Base-by-base conservation (phyloP, 2,329 filamentous ascomycete genomes). In the Trichoderma oligosporum region DNA sequence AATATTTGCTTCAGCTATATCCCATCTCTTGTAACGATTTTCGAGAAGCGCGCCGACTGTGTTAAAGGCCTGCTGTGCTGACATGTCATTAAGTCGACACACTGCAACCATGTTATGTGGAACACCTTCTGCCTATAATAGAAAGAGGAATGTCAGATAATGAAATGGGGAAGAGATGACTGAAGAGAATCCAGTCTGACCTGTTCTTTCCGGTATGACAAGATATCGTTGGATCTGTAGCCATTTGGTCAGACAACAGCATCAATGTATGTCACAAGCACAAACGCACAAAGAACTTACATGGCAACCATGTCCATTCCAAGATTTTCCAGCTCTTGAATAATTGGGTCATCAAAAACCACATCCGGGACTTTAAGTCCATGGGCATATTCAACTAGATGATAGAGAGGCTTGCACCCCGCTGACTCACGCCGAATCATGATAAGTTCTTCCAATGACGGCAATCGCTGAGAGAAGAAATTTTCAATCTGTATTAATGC, bases 231-330 rank as follows among this genome's bases (percentile, higher is more conserved):
- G 7, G 63, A 55, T 22, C 63, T 65, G 7, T 5, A 27, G 42
- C n/a, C 4, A 36, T 41, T 9, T 14, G 16, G 31, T 58, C 11
- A 53, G 48, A 31, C 8, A 29, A 16, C 14, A 36, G 51, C 24
- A 9, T 4, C 12, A n/a, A 2, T 11, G 14, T 20, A 29, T 25
- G n/a, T 6, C 6, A 35, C 3, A 35, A 11, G 20, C 16, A 16
- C 16, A 22, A 20, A 12, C n/a, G n/a, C n/a, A n/a, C n/a, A 2
- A 60, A n/a, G 2, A 9, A 11, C 62, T 56, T 52, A 64, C 64
- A 66, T 64, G 22, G 59, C 57, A 2, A 66, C 60, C 53, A 66
- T 61, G n/a, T 66, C 64, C 16, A 62, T 52, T 1, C 64, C 64
- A 1, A 66, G 51, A 8, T 45, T 27, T 47, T 66, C 63, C 20